A percentile compares a stretch with the other conserved stretches of the same genome.
These are phyloP conservation scores for Eucalyptus tenuipes DNA, from an alignment of 345 rosid species.

Conservation along the genomic window DNA sequence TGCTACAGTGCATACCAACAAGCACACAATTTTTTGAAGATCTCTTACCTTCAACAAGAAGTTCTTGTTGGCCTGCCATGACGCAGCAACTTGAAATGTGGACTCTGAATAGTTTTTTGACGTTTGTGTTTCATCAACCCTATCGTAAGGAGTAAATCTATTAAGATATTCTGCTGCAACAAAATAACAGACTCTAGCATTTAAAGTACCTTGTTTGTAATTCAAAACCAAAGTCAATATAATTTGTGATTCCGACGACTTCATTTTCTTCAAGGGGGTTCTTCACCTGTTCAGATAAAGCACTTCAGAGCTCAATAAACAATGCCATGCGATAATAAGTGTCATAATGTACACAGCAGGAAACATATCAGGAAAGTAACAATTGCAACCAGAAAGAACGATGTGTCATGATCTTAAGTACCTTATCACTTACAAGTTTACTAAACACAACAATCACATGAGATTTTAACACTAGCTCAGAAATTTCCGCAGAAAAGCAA, in stretches of 20 bases:
- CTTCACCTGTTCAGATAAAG: conserved; percentile 49
- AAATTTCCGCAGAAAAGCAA: background rate
- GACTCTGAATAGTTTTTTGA: conserved; percentile 36
- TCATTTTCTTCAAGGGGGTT: conserved; percentile 70
- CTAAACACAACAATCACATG: background rate
- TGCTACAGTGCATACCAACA: background rate
- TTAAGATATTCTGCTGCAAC: background rate
- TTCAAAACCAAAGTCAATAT: conserved; percentile 89
- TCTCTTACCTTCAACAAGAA: conserved; percentile 61
- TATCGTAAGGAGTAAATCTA: conserved; percentile 1
- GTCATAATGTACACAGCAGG: background rate
- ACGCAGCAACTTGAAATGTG: conserved; percentile 77
- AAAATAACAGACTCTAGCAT: background rate
- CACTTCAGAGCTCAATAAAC: background rate
- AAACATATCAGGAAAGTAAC: background rate
- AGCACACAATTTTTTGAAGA: background rate
- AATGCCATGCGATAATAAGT: background rate
- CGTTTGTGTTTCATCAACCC: conserved; percentile 44
- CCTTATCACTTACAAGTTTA: background rate
- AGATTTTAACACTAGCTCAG: background rate
- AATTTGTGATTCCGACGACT: conserved; percentile 89
- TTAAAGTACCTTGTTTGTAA: conserved; percentile 55
- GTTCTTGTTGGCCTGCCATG: conserved; percentile 97
- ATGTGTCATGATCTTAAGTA: background rate
- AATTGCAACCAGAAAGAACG: background rate